Percentiles rank a stretch among this genome's conserved stretches.
Evolutionary conservation across 2,329 filamentous ascomycete species (phyloP).

Genomic region (Sporothrix schenckii): DNA sequence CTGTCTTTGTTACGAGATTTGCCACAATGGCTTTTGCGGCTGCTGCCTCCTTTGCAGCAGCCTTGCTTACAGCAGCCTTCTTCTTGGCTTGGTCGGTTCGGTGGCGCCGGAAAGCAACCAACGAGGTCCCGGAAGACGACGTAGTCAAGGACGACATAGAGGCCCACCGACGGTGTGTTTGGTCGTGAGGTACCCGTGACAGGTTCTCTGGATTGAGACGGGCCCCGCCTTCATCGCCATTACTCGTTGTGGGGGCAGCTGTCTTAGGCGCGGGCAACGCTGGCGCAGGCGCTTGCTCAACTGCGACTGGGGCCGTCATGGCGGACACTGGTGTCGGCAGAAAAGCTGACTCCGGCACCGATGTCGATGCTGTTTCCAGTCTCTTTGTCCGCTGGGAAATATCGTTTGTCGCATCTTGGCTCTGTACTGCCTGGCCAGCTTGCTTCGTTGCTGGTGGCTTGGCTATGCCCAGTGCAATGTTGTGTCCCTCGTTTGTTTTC

Average conservation of each 20-base stretch:
- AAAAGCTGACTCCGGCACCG: not conserved
- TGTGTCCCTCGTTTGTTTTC: not conserved
- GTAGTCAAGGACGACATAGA: constrained; percentile 26
- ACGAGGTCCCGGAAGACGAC: constrained; percentile 17
- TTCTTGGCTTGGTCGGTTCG: constrained; percentile 1
- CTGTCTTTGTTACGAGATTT: not conserved
- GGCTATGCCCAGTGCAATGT: not conserved
- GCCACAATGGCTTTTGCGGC: not conserved
- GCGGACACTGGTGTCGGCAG: not conserved
- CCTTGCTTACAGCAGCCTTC: not conserved
- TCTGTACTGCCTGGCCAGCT: not conserved
- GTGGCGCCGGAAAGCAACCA: not conserved
- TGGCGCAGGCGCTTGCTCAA: not conserved
- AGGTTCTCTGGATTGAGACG: not conserved
- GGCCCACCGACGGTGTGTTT: constrained; percentile 1
- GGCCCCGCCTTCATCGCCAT: not conserved
- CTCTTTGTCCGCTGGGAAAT: not conserved
- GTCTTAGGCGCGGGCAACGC: not conserved
- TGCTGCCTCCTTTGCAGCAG: not conserved
- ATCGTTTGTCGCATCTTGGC: not conserved
- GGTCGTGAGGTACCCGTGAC: not conserved
- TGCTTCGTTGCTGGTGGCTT: not conserved
- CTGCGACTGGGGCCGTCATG: not conserved
- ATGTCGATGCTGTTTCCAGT: not conserved
- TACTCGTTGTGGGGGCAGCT: not conserved